Evolutionary conservation across 371 early-diverging fungal genomes (phyloP), one percentile per base, ranked within the genome.

Genomic region (Nematocida minor): DNA sequence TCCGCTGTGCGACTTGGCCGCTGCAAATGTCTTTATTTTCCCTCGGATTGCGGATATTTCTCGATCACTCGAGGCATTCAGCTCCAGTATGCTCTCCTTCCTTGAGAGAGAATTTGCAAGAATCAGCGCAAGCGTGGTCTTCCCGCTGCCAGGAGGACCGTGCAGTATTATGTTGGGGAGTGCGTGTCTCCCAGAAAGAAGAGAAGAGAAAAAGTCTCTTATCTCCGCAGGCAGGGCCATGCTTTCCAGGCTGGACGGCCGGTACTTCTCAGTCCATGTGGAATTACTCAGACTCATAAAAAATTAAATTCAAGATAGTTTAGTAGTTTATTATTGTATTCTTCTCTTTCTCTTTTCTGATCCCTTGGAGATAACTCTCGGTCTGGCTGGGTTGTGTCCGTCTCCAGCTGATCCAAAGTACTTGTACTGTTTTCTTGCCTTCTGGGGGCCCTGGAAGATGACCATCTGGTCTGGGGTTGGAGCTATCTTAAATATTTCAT

Each of bases 61-160:
- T 77, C 85, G 41, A 40, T 85, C 85, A 48, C 84, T 83, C 41
- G 80, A 79, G 2, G 84, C 85, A 79, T 85, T 85, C 7, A 85
- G 71, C 55, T 82, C 80, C n/a, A 80, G 32, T n/a, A 66, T 31
- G 38, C 34, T 62, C 41, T 74, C 63, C 32, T 32, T 44, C 16
- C 32, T 9, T 4, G 53, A 20, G 11, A 74, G 60, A 20, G 31
- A 18, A 11, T n/a, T 60, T 29, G 46, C 92, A 88, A 51, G 95
- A 86, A 0, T 97, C 92, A 51, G 87, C 71, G 96, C 94, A 2
- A 95, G 93, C 0, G 94, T 92, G 0, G 99, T 97, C 86, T 99
- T 99, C 81, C 99, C 99, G 2, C 96, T 89, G 3, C 97, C 97
- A 38, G 99, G 95, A 57, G 97, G 96, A 4, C 99, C 99, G 87